These are phyloP conservation scores for Mortierella sp. DNA, from an alignment of 371 early-diverging fungal species.

Conservation along the genomic window DNA sequence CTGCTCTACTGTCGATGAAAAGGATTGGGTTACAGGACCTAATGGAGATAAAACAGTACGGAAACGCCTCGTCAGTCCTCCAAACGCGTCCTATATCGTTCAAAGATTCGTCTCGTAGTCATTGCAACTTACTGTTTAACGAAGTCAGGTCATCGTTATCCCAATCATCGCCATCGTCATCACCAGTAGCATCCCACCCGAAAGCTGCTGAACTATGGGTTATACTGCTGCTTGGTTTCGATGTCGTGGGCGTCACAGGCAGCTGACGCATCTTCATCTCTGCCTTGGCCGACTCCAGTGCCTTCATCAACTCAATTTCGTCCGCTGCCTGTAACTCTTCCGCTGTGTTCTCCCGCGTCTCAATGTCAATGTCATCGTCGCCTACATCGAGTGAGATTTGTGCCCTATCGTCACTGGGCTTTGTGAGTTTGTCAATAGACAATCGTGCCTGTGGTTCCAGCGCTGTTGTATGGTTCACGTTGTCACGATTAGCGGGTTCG, in stretches of 20 bases:
- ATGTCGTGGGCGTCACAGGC: not conserved
- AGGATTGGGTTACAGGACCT: conserved; percentile 17
- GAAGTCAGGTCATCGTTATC: conserved; percentile 27
- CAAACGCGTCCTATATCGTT: too few relatives aligned
- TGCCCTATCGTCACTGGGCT: not conserved
- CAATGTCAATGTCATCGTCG: not conserved
- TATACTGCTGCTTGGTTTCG: not conserved
- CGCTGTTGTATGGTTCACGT: not conserved
- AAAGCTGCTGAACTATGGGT: conserved; percentile 11
- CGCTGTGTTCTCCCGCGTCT: not conserved
- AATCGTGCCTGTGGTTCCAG: not conserved
- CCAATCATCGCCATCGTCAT: conserved; percentile 42
- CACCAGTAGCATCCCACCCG: conserved; percentile 31
- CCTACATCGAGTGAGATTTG: not conserved
- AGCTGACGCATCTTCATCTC: conserved; percentile 45
- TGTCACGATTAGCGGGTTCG: conserved; percentile 10
- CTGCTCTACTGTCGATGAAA: conserved; percentile 6
- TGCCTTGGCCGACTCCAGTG: conserved; percentile 43
- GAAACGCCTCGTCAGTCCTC: too few relatives aligned
- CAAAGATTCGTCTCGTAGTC: too few relatives aligned
- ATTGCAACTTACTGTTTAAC: conserved; percentile 19
- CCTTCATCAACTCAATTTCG: conserved; percentile 36
- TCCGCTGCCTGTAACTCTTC: conserved; percentile 7
- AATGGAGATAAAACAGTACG: not conserved
- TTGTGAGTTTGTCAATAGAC: not conserved